These are phyloP conservation scores for Pisolithus tinctorius DNA, from an alignment of 768 basidiomycete species.

Conservation along the genomic window DNA sequence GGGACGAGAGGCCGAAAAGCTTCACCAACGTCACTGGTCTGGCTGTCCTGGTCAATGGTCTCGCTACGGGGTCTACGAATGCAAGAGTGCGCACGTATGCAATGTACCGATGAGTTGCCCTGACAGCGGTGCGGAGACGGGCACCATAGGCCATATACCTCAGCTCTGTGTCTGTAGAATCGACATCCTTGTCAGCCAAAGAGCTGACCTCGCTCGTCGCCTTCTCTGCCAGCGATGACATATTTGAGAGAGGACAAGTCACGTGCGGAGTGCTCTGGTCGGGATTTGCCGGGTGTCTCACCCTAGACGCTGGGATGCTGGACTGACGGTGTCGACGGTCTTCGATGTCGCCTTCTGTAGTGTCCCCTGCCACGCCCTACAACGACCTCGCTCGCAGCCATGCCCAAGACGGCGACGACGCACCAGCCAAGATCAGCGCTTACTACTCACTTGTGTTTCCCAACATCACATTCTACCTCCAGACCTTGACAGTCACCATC, in stretches of 20 bases:
- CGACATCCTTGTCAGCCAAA: slow-evolving; percentile 57
- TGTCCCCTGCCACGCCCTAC: slow-evolving; percentile 5
- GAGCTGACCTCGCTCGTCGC: slow-evolving; percentile 45
- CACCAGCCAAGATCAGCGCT: slow-evolving; percentile 71
- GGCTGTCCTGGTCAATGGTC: slow-evolving; percentile 5
- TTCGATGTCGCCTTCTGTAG: slow-evolving; percentile 21
- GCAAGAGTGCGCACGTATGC: slow-evolving; percentile 53
- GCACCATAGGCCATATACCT: slow-evolving; percentile 75
- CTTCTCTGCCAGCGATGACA: slow-evolving; percentile 12
- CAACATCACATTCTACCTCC: slow-evolving; percentile 93
- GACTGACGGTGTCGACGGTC: background rate
- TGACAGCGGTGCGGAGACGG: slow-evolving; percentile 67
- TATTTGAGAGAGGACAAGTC: background rate
- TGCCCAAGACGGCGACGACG: slow-evolving; percentile 11
- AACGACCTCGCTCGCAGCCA: slow-evolving; percentile 1
- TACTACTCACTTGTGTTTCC: slow-evolving; percentile 94
- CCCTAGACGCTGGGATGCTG: too few relatives aligned
- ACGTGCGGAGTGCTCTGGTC: background rate
- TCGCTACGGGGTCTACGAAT: background rate
- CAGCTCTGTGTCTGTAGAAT: slow-evolving; percentile 61
- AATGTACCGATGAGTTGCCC: slow-evolving; percentile 64
- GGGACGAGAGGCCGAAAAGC: slow-evolving; percentile 76
- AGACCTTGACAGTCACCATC: slow-evolving; percentile 90
- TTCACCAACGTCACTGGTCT: slow-evolving; percentile 82
- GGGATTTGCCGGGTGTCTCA: slow-evolving; percentile 9